Percentiles rank a stretch among this genome's conserved stretches.
These are phyloP conservation scores for Aureobasidium namibiae DNA, from an alignment of 2,329 filamentous ascomycete species.

Conservation along the genomic window DNA sequence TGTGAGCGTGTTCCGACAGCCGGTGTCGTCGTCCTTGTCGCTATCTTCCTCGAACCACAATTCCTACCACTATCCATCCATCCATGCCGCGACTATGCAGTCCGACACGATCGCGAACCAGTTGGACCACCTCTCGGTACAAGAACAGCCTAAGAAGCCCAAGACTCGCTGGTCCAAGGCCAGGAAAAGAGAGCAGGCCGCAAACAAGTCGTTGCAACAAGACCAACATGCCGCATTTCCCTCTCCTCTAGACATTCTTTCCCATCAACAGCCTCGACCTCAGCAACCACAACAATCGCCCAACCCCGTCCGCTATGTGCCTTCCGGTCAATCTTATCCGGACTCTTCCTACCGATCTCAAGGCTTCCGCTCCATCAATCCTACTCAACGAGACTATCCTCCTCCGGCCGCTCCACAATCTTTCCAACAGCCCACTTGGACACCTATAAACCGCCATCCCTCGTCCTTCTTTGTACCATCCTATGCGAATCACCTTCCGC, in stretches of 20 bases:
- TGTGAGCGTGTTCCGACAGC: not conserved
- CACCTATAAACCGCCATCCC: not conserved
- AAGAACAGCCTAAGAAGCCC: not conserved
- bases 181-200: not conserved
- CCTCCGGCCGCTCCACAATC: not conserved
- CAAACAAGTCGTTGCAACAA: not conserved
- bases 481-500: not conserved
- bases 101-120: not conserved
- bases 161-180: not conserved
- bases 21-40: not conserved
- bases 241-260: not conserved
- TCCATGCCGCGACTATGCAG: not conserved
- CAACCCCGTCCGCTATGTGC: not conserved
- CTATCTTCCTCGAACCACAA: not conserved
- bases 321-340: not conserved
- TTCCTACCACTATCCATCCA: not conserved
- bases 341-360: not conserved
- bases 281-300: not conserved
- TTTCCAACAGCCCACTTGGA: not conserved
- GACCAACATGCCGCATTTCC: not conserved
- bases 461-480: slow-evolving; percentile 2
- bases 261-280: not conserved
- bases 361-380: not conserved
- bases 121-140: not conserved
- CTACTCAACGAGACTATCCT: not conserved